Base-by-base conservation (phyloP, 768 basidiomycete genomes). In the Cubamyces sp. region DNA sequence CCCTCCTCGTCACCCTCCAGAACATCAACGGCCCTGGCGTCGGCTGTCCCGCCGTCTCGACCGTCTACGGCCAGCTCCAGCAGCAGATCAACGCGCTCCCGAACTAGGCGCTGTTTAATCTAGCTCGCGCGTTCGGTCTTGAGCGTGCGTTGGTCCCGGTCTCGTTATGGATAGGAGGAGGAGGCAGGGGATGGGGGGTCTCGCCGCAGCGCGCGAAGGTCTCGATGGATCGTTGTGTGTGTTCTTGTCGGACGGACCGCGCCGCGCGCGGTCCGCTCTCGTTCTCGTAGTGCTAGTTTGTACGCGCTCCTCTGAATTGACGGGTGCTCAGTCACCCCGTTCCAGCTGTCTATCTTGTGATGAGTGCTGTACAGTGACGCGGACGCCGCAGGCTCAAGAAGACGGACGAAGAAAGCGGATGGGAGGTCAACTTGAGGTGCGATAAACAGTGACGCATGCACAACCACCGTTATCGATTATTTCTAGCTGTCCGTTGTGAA, bases 1-100 rank as follows among this genome's bases (percentile, higher is more conserved):
- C 61, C 81, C 87, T 30, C 79, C 85, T 84, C 3, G 81, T 87
- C 25, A 88, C 90, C 0, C 77, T 91, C 19, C 90, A 91, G 75
- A 92, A 91, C 73, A 71, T 91, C 43, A 76, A 81, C 57, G 90
- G 88, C 0, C 77, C 87, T 0, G 90, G 88, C 45, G 71, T 77
- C 4, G 90, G 88, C 6, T 90, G 87, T 70, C 88, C 88, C 3
- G 78, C 83, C 28, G 82, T 80, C 0, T 79, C 86, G 9, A 88
- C 89, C 0, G 90, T 87, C 4, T 84, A 88, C 51, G 63, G 48
- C 14, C 53, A 52, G 63, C 65, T 47, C 50, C 57, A 58, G 54
- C 57, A 59, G 56, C 66, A 66, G 47, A 67, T 70, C 60, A 68
- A 70, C 63, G 67, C 66, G 54, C 63, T 64, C 54, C 63, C 62